These are phyloP conservation scores for Climacium dendroides DNA, from an alignment of 225 moss, liverwort and hornwort species.

Conservation along the genomic window DNA sequence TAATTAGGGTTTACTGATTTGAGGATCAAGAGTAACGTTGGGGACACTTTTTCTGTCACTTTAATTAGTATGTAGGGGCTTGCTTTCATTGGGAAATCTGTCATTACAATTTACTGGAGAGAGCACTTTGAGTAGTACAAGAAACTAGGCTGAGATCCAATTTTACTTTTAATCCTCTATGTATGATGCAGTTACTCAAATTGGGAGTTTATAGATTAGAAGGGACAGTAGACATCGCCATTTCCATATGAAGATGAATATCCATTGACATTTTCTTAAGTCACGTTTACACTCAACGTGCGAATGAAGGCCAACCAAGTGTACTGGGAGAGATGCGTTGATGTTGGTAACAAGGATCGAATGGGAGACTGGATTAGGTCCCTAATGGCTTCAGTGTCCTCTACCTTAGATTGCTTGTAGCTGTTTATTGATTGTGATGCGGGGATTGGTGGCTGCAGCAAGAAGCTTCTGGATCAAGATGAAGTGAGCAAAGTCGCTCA, in stretches of 20 bases:
- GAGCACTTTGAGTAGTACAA: background rate
- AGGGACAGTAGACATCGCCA: background rate
- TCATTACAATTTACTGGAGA: background rate
- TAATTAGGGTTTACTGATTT: background rate
- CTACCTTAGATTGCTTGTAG: background rate
- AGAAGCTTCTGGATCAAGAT: constrained; percentile 88
- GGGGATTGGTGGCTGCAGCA: constrained; percentile 24
- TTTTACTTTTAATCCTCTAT: background rate
- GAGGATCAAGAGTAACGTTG: background rate
- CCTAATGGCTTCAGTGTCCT: background rate
- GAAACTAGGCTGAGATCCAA: background rate
- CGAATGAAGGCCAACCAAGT: background rate
- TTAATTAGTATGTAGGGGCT: background rate
- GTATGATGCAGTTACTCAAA: background rate
- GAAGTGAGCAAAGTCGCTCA: constrained; percentile 80
- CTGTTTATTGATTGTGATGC: background rate
- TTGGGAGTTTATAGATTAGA: background rate
- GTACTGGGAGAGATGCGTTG: background rate
- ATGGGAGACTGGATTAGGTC: background rate
- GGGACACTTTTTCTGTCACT: background rate
- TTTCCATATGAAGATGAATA: background rate
- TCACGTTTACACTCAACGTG: background rate
- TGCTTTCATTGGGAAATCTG: background rate
- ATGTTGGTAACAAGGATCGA: too few species aligned
- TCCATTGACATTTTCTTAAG: background rate